A percentile compares a stretch with the other conserved stretches of the same genome.
Conservation (phyloP, 805 yeast species). For the Komagataella populi region DNA sequence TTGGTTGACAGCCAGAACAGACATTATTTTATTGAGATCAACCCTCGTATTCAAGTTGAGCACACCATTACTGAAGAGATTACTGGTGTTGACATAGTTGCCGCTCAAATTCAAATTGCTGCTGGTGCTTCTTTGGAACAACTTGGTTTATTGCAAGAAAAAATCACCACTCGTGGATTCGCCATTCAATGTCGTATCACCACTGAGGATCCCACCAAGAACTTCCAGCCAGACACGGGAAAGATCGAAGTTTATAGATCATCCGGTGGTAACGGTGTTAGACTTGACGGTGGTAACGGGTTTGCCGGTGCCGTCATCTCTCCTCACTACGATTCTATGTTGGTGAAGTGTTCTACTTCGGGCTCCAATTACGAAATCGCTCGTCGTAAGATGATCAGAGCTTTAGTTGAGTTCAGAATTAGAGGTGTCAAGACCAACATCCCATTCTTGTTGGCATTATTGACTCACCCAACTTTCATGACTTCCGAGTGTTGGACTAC, state of each 20-base stretch:
- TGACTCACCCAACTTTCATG: slow-evolving; percentile 83
- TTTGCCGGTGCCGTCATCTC: slow-evolving; percentile 94
- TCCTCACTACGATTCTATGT: slow-evolving; percentile 96
- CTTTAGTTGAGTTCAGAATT: slow-evolving; percentile 93
- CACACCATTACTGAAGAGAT: slow-evolving; percentile 98
- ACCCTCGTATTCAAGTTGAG: slow-evolving; percentile 97
- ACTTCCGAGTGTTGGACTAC: slow-evolving; percentile 94
- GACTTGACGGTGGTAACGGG: slow-evolving; percentile 98
- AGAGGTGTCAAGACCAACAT: slow-evolving; percentile 99
- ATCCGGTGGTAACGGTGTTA: slow-evolving; percentile 98
- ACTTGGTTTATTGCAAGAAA: slow-evolving; percentile 86
- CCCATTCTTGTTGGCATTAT: slow-evolving; percentile 83
- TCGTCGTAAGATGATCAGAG: slow-evolving; percentile 94
- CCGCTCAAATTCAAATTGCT: slow-evolving; percentile 97
- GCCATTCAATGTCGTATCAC: slow-evolving; percentile 99
- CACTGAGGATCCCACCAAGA: slow-evolving; percentile 93
- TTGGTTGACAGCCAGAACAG: slow-evolving; percentile 86
- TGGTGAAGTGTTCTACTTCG: slow-evolving; percentile 95
- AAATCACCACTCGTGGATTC: slow-evolving; percentile 90
- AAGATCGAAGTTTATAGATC: slow-evolving; percentile 96
- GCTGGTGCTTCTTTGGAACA: slow-evolving; percentile 94
- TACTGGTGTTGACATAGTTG: slow-evolving; percentile 94
- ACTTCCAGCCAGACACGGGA: slow-evolving; percentile 98
- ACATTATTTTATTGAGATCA: slow-evolving; percentile 95
- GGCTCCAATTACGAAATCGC: slow-evolving; percentile 96